Percentiles rank a stretch among this genome's conserved stretches.
phyloP scores from a whole-genome alignment of 805 yeast genomes.

The Hanseniaspora occidentalis region DNA sequence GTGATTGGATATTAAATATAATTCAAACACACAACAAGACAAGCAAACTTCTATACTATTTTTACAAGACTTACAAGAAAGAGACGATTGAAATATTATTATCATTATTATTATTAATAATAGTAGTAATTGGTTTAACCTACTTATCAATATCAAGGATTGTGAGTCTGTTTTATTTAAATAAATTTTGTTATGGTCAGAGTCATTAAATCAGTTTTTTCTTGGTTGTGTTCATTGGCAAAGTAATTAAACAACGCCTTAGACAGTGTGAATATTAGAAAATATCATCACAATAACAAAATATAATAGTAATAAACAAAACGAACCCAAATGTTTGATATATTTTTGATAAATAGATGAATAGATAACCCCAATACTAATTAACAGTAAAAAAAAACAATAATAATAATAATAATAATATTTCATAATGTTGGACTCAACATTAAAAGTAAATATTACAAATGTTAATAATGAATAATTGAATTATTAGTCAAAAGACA shows the following conservation, averaged over 20 bases:
- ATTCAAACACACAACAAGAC: too few relatives aligned
- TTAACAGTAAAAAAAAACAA: neutral
- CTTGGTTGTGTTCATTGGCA: constrained; percentile 22
- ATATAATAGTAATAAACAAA: neutral
- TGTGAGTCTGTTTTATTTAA: too few relatives aligned
- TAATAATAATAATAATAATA: neutral
- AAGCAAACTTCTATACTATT: too few relatives aligned
- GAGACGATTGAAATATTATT: too few relatives aligned
- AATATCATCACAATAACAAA: constrained; percentile 8
- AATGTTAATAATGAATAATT: neutral
- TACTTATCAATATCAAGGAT: too few relatives aligned
- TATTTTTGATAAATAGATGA: too few relatives aligned
- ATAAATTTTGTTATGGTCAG: constrained; percentile 16
- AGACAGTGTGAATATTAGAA: constrained; percentile 28
- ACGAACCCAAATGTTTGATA: too few relatives aligned
- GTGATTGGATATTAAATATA: too few relatives aligned
- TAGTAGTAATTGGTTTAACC: too few relatives aligned
- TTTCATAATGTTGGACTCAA: neutral
- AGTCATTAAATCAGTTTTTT: constrained; percentile 30
- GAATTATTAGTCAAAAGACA: neutral
- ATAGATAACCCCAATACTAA: too few relatives aligned
- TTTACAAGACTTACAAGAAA: too few relatives aligned
- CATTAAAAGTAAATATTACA: constrained; percentile 1
- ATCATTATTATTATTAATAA: too few relatives aligned
- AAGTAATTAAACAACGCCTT: constrained; percentile 20